Evolutionary conservation across 75 land plant species (phyloP).

Genomic region (Cunninghamia lanceolata): DNA sequence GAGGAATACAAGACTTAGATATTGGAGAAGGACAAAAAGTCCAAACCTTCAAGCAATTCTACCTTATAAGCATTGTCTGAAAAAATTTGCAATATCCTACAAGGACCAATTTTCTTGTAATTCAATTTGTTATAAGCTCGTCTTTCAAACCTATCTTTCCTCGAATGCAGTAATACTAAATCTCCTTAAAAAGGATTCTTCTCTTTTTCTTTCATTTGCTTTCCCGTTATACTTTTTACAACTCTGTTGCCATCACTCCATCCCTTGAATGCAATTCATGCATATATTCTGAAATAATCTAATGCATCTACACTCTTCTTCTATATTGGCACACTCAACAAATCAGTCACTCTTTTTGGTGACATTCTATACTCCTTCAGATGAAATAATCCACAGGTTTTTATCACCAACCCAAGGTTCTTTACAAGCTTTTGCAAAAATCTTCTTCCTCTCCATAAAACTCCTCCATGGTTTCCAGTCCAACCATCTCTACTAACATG

Average conservation of each 20-base stretch:
- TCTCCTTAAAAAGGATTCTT: neutral
- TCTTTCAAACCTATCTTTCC: neutral
- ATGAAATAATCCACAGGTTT: neutral
- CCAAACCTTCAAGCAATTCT: neutral
- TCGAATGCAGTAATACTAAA: too few species aligned
- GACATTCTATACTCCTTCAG: neutral
- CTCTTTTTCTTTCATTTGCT: conserved; percentile 28
- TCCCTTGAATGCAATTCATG: neutral
- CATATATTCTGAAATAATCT: neutral
- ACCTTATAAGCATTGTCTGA: neutral
- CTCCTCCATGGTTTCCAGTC: neutral
- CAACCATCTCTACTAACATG: neutral
- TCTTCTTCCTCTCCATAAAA: neutral
- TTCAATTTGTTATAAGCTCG: neutral
- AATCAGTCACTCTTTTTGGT: neutral
- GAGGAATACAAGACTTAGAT: too few species aligned
- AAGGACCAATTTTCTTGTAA: neutral
- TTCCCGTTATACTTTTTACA: neutral
- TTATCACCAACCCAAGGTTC: neutral
- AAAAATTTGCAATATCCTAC: too few species aligned
- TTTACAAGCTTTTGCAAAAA: neutral
- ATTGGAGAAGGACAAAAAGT: neutral
- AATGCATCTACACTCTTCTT: neutral
- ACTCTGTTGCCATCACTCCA: too few species aligned
- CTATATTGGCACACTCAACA: neutral